Conservation (phyloP, 75 land plant genomes). For the Ceratopteris richardii region DNA sequence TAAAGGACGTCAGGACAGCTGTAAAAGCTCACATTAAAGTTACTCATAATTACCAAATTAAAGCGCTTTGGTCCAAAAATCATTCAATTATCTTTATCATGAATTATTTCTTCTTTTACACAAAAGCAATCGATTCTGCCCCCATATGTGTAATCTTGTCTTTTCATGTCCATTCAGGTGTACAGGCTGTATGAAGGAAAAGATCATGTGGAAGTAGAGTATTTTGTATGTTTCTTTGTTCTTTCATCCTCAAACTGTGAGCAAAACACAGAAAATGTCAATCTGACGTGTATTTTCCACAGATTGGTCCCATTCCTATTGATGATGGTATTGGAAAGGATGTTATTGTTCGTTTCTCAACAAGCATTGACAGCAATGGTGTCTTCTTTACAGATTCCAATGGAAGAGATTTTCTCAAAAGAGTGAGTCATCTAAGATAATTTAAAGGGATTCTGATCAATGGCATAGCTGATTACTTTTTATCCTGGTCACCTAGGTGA, state of each 20-base stretch:
- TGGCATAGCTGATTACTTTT: background rate
- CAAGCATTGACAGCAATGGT: slow-evolving; percentile 50
- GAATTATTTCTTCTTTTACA: no score
- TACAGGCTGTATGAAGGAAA: slow-evolving; percentile 73
- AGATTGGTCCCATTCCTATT: slow-evolving; percentile 74
- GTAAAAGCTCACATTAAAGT: no score
- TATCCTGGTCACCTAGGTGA: slow-evolving; percentile 26
- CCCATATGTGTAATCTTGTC: no score
- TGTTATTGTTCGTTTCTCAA: slow-evolving; percentile 44
- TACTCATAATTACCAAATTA: no score
- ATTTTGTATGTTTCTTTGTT: slow-evolving; percentile 39
- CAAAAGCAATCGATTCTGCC: no score
- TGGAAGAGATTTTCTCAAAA: slow-evolving; percentile 67
- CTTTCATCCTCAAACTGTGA: background rate
- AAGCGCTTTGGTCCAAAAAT: no score
- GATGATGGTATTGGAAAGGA: slow-evolving; percentile 79
- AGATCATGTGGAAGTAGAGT: slow-evolving; percentile 86
- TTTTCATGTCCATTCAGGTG: slow-evolving; percentile 34
- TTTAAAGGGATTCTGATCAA: background rate
- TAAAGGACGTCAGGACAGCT: no score
- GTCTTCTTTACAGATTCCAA: slow-evolving; percentile 73
- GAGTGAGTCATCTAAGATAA: slow-evolving; percentile 28
- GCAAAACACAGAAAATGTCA: background rate
- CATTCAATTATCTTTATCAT: no score
- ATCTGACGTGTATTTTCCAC: slow-evolving; percentile 5